Conservation (phyloP, 768 basidiomycete genomes). For the Filobasidium wieringae region DNA sequence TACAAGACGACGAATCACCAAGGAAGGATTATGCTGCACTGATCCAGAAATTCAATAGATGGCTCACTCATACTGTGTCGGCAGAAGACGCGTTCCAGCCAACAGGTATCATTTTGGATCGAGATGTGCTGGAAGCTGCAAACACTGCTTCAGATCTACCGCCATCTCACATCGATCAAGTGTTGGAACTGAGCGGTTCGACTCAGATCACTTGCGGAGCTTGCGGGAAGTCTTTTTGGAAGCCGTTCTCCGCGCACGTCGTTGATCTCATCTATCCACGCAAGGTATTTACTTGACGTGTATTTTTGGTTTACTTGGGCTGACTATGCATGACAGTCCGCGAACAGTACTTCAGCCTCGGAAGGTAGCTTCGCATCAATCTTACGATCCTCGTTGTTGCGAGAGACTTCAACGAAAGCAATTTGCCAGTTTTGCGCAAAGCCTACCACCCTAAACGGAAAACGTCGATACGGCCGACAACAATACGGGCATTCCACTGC, state of each 20-base stretch:
- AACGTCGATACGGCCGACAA: conserved; percentile 16
- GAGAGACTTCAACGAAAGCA: conserved; percentile 73
- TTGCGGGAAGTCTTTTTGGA: conserved; percentile 60
- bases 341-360: conserved; percentile 23
- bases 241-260: conserved; percentile 69
- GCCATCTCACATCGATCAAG: conserved; percentile 68
- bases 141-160: conserved; percentile 16
- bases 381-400: conserved; percentile 61
- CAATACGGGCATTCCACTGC: conserved; percentile 46
- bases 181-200: conserved; percentile 67
- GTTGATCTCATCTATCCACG: conserved; percentile 78
- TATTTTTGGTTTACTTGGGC: not conserved
- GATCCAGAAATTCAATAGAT: conserved; percentile 91
- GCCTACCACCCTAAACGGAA: conserved; percentile 58
- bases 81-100: conserved; percentile 28
- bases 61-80: conserved; percentile 72
- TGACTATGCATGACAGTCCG: not conserved
- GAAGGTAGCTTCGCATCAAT: conserved; percentile 50
- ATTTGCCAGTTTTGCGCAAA: conserved; percentile 74
- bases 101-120: not conserved
- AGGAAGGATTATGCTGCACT: conserved; percentile 69
- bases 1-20: conserved; percentile 65
- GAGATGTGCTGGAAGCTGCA: not conserved
- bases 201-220: conserved; percentile 61
- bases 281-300: conserved; percentile 46